Base-by-base conservation (phyloP, 371 early-diverging fungal species). In the Paramicrosporidium saccamoebae region DNA sequence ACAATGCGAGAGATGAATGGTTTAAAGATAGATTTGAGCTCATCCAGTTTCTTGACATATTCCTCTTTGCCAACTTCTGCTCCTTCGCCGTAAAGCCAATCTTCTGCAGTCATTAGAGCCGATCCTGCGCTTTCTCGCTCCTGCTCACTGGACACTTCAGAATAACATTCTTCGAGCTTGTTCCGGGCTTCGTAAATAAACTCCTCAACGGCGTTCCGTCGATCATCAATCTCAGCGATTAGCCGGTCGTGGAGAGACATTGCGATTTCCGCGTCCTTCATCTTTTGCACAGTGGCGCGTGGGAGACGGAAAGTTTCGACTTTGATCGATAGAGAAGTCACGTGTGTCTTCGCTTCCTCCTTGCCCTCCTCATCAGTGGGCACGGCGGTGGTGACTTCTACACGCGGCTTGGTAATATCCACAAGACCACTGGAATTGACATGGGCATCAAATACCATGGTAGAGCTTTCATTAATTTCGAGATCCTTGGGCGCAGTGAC, bases 81-180 rank as follows among this genome's bases (percentile, higher is more conserved):
- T 22, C 84, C 92, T 33, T 86, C 88, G 25, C 64, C 72, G 50
- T 92, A 92, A 32, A 92, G 58, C 92, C 92, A 92, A 41, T 81
- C 71, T 55, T 88, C 92, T 27, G 63, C 61, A 12, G 48, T 61
- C 34, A 53, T 64, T 27, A 84, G 50, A 16, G 56, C 50, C 20
- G 35, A 28, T 29, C 55, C 31, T 46, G 78, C 73, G 30, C 48
- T 38, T 4, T 58, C 55, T 47, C 65, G 59, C 43, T 59, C 53
- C 8, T 39, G 28, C 14, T 72, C 68, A 38, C 62, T 48, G 24
- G 73, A 51, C 42, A 49, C 86, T 4, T 59, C 64, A 25, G 48
- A 32, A 50, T 62, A 68, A 19, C 52, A 49, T 28, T 56, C 50
- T 24, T 58, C 62, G 27, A 82, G 42, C 65, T 82, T 78, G 44